phyloP scores from a whole-genome alignment of 2,329 filamentous ascomycete species.

The Ambrosiella cleistominuta region DNA sequence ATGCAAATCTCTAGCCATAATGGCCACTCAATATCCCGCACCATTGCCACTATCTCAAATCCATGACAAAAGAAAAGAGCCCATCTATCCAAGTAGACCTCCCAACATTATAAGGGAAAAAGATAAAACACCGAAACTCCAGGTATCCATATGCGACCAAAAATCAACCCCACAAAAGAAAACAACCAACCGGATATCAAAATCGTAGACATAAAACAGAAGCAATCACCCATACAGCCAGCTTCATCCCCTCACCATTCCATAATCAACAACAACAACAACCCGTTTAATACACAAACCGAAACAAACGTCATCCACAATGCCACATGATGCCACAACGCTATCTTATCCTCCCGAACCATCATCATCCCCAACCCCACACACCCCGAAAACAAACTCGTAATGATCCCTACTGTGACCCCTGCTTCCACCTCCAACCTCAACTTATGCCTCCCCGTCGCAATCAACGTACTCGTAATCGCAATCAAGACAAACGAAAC shows the following conservation, averaged over 20 bases:
- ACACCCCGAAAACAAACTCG: slow-evolving; percentile 46
- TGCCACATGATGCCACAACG: slow-evolving; percentile 26
- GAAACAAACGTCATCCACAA: slow-evolving; percentile 22
- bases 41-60: too few relatives aligned
- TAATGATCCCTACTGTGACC: slow-evolving; percentile 50
- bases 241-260: slow-evolving; percentile 13
- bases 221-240: background rate
- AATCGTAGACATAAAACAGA: background rate
- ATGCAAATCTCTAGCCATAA: too few relatives aligned
- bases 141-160: background rate
- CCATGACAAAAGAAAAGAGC: background rate
- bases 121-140: background rate
- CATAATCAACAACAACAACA: slow-evolving; percentile 26
- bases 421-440: slow-evolving; percentile 57
- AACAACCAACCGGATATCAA: background rate
- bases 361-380: slow-evolving; percentile 42
- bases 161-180: background rate
- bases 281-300: slow-evolving; percentile 26
- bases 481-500: slow-evolving; percentile 45
- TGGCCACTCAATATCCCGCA: too few relatives aligned
- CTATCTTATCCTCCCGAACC: slow-evolving; percentile 29
- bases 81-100: background rate
- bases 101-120: slow-evolving; percentile 1
- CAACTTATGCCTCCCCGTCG: slow-evolving; percentile 49
- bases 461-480: slow-evolving; percentile 47